Percentiles rank a stretch among this genome's conserved stretches.
Evolutionary conservation across 179 eudicot genomes (phyloP).

Genomic region (Sideroxylon spinosum): DNA sequence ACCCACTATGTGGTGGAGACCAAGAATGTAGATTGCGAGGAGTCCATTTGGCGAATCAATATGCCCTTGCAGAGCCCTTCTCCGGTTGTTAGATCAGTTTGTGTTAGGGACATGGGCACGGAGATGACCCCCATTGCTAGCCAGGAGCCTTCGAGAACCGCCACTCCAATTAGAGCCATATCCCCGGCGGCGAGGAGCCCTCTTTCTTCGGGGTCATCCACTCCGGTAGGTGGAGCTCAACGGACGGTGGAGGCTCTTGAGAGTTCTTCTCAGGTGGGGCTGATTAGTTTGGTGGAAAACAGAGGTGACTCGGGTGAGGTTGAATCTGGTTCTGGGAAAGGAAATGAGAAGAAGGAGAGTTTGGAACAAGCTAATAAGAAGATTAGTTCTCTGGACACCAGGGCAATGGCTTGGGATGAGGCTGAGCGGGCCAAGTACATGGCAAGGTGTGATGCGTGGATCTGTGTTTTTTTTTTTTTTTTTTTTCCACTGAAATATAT

Average conservation of each 20-base stretch:
- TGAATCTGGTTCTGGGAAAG: conserved; percentile 22
- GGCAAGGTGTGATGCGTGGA: conserved; percentile 54
- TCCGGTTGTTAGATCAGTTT: conserved; percentile 52
- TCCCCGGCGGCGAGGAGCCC: conserved; percentile 46
- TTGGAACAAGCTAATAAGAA: conserved; percentile 27
- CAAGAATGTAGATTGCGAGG: conserved; percentile 75
- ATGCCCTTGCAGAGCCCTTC: conserved; percentile 29
- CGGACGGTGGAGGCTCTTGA: conserved; percentile 20
- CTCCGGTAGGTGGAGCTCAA: conserved; percentile 57
- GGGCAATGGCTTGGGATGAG: conserved; percentile 96
- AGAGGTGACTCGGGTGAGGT: conserved; percentile 1
- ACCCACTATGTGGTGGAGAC: conserved; percentile 51
- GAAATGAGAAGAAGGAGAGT: conserved; percentile 12
- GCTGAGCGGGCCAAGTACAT: conserved; percentile 86
- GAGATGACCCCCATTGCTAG: conserved; percentile 96
- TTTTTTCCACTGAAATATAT: too few species aligned
- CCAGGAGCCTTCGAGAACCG: conserved; percentile 82
- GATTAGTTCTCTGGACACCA: conserved; percentile 57
- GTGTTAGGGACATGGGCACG: conserved; percentile 96
- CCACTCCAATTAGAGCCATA: conserved; percentile 65
- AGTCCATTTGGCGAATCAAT: conserved; percentile 59
- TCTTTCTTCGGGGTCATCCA: conserved; percentile 53
- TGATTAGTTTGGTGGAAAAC: too few species aligned
- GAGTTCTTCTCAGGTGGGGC: conserved; percentile 17
- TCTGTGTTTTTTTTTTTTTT: too few species aligned